These are phyloP conservation scores for Byssochlamys sp. DNA, from an alignment of 2,329 filamentous ascomycete species.

Conservation along the genomic window DNA sequence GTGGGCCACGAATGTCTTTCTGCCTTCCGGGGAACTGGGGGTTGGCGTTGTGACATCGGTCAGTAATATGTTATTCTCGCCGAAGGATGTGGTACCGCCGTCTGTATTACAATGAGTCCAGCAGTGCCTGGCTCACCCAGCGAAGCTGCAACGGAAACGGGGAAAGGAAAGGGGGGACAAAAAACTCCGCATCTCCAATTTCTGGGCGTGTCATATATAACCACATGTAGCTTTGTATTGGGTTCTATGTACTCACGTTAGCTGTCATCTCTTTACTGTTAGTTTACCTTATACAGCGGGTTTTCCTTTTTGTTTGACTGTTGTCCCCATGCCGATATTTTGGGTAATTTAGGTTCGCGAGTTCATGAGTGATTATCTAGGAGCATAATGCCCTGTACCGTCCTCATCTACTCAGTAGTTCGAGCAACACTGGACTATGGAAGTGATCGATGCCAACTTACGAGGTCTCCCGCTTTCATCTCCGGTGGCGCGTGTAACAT, in stretches of 20 bases:
- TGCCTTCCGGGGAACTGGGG: not conserved
- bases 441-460: no score
- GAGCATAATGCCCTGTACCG: not conserved
- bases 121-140: not conserved
- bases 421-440: no score
- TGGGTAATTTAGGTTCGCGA: not conserved
- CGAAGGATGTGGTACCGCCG: not conserved
- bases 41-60: not conserved
- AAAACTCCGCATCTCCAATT: conserved; percentile 17
- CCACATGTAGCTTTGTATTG: conserved; percentile 30
- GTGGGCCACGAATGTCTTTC: not conserved
- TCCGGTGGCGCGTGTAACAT: not conserved
- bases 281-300: conserved; percentile 19
- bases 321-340: conserved; percentile 12
- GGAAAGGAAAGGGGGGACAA: conserved; percentile 21
- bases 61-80: not conserved
- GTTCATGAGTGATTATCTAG: not conserved
- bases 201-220: conserved; percentile 28
- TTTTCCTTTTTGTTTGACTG: conserved; percentile 16
- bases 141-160: not conserved
- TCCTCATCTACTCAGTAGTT: not conserved
- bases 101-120: not conserved
- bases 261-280: conserved; percentile 14
- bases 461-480: no score
- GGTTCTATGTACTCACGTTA: conserved; percentile 25